These are phyloP conservation scores for Letharia lupina DNA, from an alignment of 495 filamentous ascomycete species.

Conservation along the genomic window DNA sequence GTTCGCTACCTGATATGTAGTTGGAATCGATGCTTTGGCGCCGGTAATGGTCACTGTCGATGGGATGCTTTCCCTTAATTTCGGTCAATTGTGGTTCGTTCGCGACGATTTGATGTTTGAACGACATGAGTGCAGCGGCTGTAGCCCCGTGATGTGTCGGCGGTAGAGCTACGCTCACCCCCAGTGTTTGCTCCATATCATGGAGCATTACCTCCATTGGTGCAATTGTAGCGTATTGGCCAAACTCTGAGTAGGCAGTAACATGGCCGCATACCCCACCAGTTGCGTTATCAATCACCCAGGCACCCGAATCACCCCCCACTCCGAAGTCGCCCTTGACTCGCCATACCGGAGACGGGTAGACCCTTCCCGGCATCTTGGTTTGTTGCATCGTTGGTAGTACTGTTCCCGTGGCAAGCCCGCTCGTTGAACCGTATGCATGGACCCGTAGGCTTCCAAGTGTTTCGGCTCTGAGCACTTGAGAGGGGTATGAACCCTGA, in stretches of 20 bases:
- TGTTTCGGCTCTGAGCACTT: slow-evolving; percentile 31
- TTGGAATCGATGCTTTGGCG: slow-evolving; percentile 6
- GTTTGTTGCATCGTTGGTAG: slow-evolving; percentile 67
- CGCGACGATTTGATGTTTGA: slow-evolving; percentile 4
- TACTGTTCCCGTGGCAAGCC: slow-evolving; percentile 69
- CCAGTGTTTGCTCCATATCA: slow-evolving; percentile 72
- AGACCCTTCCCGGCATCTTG: slow-evolving; percentile 70
- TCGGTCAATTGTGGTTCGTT: background rate
- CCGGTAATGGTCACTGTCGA: background rate
- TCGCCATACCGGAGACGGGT: slow-evolving; percentile 74
- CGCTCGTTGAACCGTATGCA: slow-evolving; percentile 84
- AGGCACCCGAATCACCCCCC: slow-evolving; percentile 86
- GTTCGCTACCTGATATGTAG: slow-evolving; percentile 4
- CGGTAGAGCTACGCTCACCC: slow-evolving; percentile 31
- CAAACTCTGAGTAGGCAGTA: slow-evolving; percentile 67
- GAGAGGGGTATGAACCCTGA: slow-evolving; percentile 27
- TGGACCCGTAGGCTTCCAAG: slow-evolving; percentile 71
- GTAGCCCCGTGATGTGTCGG: slow-evolving; percentile 10
- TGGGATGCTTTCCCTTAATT: background rate
- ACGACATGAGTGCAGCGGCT: slow-evolving; percentile 5
- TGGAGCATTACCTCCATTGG: slow-evolving; percentile 86
- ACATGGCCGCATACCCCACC: slow-evolving; percentile 86
- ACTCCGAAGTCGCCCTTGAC: slow-evolving; percentile 67
- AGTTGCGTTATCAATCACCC: slow-evolving; percentile 74
- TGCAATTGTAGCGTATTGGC: slow-evolving; percentile 77